Evolutionary conservation across 2,329 filamentous ascomycete species (phyloP), one percentile per base, ranked within the genome.

Genomic region (Calycina marina): DNA sequence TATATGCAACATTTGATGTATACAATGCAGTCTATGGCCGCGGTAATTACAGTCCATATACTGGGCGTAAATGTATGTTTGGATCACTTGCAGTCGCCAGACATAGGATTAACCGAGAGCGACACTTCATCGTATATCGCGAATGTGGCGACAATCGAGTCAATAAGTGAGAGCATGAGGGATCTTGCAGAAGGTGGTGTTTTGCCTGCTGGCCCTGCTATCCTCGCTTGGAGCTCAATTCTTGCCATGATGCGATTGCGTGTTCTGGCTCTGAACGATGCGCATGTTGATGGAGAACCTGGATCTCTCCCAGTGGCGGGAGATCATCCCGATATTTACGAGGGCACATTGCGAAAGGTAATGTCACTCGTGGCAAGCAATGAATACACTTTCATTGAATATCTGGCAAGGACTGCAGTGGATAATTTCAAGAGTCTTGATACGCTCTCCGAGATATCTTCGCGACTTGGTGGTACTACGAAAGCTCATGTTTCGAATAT

Each of bases 181-280:
- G 13, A 15, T 29, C 25, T 32, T 5, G 67, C 72, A 9, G 63
- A 63, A 16, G 50, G 57, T 13, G 66, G 66, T 11, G 62, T 70
- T n/a, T 60, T 63, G 22, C 70, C 71, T 20, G 79, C 80, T 13
- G 73, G 71, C 34, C 82, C 83, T 2, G 72, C 81, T 12, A 67
- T 83, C 13, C 80, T 92, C 43, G 72, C 80, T 3, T 96, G 86
- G 86, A 73, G 77, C 4, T 61, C 88, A 29, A 69, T 93, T 15
- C 62, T 86, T 6, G 70, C 79, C 46, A 65, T 69, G 15, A 72
- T 90, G 58, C 35, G 36, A 10, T 13, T 22, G 3, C 34, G 34
- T 16, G 37, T 41, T 27, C 5, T n/a, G n/a, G 28, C 28, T 27
- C 25, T 25, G 17, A 24, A 34, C 12, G 28, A 36, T 5, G 26